Conservation (phyloP, 2,329 filamentous ascomycete species). For the Colletotrichum filicis region DNA sequence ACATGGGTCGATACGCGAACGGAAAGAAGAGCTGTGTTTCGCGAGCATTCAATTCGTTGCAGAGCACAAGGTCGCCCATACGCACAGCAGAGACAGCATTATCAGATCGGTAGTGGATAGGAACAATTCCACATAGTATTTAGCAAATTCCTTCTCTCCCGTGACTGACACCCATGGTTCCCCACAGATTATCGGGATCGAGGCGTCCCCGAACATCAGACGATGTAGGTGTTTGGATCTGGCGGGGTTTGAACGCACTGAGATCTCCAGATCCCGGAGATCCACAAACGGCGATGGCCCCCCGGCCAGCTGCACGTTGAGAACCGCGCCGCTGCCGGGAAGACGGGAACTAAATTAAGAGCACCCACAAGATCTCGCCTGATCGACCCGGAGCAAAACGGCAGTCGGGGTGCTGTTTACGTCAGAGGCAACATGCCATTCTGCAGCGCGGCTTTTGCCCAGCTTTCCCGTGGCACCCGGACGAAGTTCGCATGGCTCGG, state of each 20-base stretch:
- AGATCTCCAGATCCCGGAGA: slow-evolving; percentile 23
- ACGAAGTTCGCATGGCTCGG: slow-evolving; percentile 20
- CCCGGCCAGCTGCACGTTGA: not conserved
- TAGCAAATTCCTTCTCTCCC: not conserved
- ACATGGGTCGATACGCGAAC: not conserved
- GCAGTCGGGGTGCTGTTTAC: slow-evolving; percentile 2
- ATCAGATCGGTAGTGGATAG: not conserved
- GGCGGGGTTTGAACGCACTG: slow-evolving; percentile 22
- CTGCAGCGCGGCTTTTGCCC: slow-evolving; percentile 29
- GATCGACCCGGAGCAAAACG: slow-evolving; percentile 8
- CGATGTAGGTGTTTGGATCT: slow-evolving; percentile 17
- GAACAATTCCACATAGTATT: not conserved
- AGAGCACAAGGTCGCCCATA: not conserved
- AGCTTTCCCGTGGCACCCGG: slow-evolving; percentile 1
- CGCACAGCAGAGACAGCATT: not conserved
- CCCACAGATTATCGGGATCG: not conserved
- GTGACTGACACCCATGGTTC: not conserved
- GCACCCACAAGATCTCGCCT: slow-evolving; percentile 13
- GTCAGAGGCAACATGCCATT: slow-evolving; percentile 17
- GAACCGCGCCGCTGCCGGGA: slow-evolving; percentile 4
- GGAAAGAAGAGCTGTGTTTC: not conserved
- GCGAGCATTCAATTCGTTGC: not conserved
- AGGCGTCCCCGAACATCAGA: slow-evolving; percentile 17
- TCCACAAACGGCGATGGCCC: slow-evolving; percentile 14
- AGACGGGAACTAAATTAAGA: slow-evolving; percentile 17